Evolutionary conservation across 2,329 filamentous ascomycete species (phyloP).

Genomic region (Cryoendolithus antarcticus): DNA sequence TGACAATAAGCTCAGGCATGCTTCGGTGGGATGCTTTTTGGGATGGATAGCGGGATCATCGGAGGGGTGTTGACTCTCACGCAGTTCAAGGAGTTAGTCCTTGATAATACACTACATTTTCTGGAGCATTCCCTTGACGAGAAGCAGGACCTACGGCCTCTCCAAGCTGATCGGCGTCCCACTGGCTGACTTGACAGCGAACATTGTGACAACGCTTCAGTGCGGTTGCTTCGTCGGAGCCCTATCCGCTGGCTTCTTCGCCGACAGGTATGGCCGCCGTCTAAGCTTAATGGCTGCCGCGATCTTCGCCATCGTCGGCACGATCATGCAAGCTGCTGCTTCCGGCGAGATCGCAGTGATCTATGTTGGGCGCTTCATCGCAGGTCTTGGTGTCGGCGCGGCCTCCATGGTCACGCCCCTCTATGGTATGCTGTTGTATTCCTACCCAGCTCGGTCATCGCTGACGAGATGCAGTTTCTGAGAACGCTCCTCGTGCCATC

Average conservation of each 20-base stretch:
- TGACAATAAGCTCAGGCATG: slow-evolving; percentile 30
- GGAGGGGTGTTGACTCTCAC: slow-evolving; percentile 53
- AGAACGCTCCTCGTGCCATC: slow-evolving; percentile 28
- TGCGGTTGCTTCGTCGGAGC: slow-evolving; percentile 56
- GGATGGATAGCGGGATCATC: slow-evolving; percentile 55
- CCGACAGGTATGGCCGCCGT: slow-evolving; percentile 46
- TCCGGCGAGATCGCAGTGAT: slow-evolving; percentile 47
- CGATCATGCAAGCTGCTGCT: slow-evolving; percentile 52
- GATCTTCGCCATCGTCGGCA: slow-evolving; percentile 46
- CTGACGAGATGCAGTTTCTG: slow-evolving; percentile 42
- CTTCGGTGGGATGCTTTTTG: slow-evolving; percentile 58
- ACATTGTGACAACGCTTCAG: slow-evolving; percentile 60
- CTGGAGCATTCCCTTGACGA: not conserved
- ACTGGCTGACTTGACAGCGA: slow-evolving; percentile 46
- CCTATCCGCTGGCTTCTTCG: slow-evolving; percentile 43
- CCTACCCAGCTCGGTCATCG: slow-evolving; percentile 14
- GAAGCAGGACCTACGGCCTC: slow-evolving; percentile 41
- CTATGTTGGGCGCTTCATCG: slow-evolving; percentile 52
- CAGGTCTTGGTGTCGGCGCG: slow-evolving; percentile 31
- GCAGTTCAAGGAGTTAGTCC: slow-evolving; percentile 40
- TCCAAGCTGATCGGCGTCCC: slow-evolving; percentile 23
- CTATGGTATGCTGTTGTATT: slow-evolving; percentile 28
- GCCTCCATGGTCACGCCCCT: slow-evolving; percentile 44
- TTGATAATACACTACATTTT: not conserved
- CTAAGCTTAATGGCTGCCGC: slow-evolving; percentile 44